Percentiles rank a stretch among this genome's conserved stretches.
Conservation (phyloP, 208 protist genomes). For the Trypanosoma mega region DNA sequence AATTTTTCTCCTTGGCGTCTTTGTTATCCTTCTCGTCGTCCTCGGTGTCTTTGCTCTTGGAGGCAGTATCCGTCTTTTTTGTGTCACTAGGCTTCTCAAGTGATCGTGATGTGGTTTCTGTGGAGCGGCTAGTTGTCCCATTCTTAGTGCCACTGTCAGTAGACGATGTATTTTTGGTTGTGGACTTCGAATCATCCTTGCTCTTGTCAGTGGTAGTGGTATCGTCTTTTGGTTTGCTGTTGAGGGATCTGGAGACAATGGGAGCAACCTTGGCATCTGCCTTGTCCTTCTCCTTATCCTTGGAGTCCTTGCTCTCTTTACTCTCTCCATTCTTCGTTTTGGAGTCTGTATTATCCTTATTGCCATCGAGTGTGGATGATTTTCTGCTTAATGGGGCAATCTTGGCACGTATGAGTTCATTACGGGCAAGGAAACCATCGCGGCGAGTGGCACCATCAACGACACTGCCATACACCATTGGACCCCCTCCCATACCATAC, state of each 20-base stretch:
- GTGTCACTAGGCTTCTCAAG: not conserved
- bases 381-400: conserved; percentile 31
- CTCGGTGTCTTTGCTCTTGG: conserved; percentile 19
- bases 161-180: too few species aligned
- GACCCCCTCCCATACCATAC: conserved; percentile 22
- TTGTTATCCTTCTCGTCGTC: conserved; percentile 30
- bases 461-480: conserved; percentile 48
- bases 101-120: not conserved
- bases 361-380: too few species aligned
- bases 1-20: conserved; percentile 24
- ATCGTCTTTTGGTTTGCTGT: too few species aligned
- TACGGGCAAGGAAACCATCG: conserved; percentile 59
- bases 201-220: too few species aligned
- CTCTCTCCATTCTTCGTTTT: not conserved
- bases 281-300: too few species aligned
- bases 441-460: conserved; percentile 57
- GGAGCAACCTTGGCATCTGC: too few species aligned
- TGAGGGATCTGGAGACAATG: too few species aligned
- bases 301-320: not conserved
- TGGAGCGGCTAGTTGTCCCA: too few species aligned
- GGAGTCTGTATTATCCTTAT: not conserved
- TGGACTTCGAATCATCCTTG: too few species aligned
- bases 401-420: conserved; percentile 61
- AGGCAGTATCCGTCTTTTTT: conserved; percentile 6
- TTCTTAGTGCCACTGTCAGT: too few species aligned